A percentile compares a stretch with the other conserved stretches of the same genome.
Conservation (phyloP, 1,284 basidiomycete species). For the Tilletia walkeri region DNA sequence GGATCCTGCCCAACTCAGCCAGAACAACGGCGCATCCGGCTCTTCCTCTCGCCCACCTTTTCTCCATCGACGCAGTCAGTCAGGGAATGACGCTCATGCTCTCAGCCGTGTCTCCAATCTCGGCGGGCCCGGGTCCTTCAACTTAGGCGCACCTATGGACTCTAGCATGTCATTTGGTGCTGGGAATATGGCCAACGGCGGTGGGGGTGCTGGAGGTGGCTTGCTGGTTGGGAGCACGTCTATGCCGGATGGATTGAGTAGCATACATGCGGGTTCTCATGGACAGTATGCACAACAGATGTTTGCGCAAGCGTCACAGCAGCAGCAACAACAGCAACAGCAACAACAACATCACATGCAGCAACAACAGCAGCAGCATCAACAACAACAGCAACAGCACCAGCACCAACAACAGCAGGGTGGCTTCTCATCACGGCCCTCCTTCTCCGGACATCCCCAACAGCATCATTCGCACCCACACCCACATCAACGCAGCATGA, state of each 20-base stretch:
- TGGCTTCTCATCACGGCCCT: no score
- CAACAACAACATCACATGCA: slow-evolving; percentile 21
- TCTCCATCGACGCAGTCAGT: background rate
- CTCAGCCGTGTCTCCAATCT: background rate
- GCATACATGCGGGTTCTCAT: slow-evolving; percentile 1
- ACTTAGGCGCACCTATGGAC: background rate
- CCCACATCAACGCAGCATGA: slow-evolving; percentile 5
- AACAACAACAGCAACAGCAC: no score
- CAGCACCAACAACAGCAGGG: no score
- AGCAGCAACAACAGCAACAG: slow-evolving; percentile 26
- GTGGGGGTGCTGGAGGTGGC: background rate
- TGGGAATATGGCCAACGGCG: no score
- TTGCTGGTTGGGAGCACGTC: slow-evolving; percentile 11
- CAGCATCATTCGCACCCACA: background rate
- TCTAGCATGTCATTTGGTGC: background rate
- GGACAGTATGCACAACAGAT: background rate
- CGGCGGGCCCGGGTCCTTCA: slow-evolving; percentile 7
- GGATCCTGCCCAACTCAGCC: background rate
- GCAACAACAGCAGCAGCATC: slow-evolving; percentile 11
- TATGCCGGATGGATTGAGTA: background rate
- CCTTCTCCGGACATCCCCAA: no score
- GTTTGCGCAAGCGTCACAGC: slow-evolving; percentile 29
- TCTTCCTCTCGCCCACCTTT: background rate
- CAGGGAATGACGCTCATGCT: background rate
- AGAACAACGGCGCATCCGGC: background rate